Conservation (phyloP, 495 filamentous ascomycete genomes). For the Symbiotaphrina buchneri region DNA sequence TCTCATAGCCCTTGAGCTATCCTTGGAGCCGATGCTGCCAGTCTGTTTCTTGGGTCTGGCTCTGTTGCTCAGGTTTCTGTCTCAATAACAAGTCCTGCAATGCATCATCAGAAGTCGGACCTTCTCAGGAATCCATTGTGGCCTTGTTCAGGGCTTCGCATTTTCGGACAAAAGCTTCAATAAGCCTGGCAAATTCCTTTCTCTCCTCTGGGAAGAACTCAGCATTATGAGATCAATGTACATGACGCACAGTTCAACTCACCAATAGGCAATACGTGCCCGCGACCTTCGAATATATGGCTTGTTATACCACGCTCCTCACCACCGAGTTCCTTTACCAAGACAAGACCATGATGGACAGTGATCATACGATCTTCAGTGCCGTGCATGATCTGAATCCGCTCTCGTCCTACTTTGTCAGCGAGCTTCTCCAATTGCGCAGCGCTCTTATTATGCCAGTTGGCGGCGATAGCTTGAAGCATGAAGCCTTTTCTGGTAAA, state of each 20-base stretch:
- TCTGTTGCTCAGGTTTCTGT: no score
- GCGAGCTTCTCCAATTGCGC: constrained; percentile 38
- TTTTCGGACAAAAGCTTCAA: neutral
- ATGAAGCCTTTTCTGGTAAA: constrained; percentile 48
- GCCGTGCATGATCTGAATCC: constrained; percentile 57
- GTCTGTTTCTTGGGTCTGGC: no score
- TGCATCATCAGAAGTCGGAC: no score
- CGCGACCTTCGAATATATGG: constrained; percentile 36
- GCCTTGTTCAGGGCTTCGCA: neutral
- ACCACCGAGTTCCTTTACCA: constrained; percentile 27
- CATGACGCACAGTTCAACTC: no score
- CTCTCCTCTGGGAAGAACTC: no score
- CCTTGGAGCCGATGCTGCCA: no score
- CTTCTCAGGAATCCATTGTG: no score
- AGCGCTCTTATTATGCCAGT: constrained; percentile 51
- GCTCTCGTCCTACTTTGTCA: constrained; percentile 39
- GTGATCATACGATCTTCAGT: constrained; percentile 54
- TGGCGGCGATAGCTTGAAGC: constrained; percentile 53
- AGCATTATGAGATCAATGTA: no score
- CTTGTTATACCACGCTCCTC: constrained; percentile 21
- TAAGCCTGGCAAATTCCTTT: neutral
- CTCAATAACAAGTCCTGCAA: no score
- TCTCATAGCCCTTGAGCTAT: no score
- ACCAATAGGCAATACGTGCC: constrained; percentile 36
- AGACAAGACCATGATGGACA: constrained; percentile 33